Evolutionary conservation across 1,139 yeast species (phyloP), one percentile per base, ranked within the genome.

Genomic region (Magnusiomyces sp.): DNA sequence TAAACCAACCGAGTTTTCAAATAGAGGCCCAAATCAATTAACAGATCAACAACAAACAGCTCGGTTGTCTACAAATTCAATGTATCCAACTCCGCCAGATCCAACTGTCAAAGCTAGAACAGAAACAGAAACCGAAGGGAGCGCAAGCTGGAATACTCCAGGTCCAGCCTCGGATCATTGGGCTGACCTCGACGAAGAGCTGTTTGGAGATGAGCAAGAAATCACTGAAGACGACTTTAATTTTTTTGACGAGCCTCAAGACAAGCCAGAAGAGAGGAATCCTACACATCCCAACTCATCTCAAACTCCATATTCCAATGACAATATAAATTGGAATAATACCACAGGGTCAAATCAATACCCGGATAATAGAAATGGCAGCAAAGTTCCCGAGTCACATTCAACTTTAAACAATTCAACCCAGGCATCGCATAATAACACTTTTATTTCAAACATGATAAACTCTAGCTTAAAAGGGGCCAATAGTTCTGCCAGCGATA

Each of bases 151-250:
- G 57, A 60, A 50, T 50, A 63, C 59, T 42, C 62, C 62, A 1
- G 57, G 56, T 9, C 49, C 54, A 19, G 52, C 56, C 7, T 50
- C 56, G 9, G 67, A 62, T 16, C 59, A 58, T 5, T 69, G 73
- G 74, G 67, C 66, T 41, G 68, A 69, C 44, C 52, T 66, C 38
- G 73, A 72, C 47, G 74, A 68, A 14, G 76, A 69, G 32, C 52
- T 72, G 17, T 71, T 72, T 57, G 75, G 75, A 1, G 73, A 63
- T 41, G 69, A 64, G 44, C 69, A 66, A 32, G 71, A 66, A 45
- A 64, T 66, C 2, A 68, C 70, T 1, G 71, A 68, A 46, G 70
- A 71, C 0, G 73, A 71, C 51, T 71, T 72, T 55, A 68, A 69
- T 50, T 69, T 71, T 43, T 71, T 72, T 53, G 75, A 71, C 50